Base-by-base conservation (phyloP, 2,329 filamentous ascomycete genomes). In the Calycina herbarum region DNA sequence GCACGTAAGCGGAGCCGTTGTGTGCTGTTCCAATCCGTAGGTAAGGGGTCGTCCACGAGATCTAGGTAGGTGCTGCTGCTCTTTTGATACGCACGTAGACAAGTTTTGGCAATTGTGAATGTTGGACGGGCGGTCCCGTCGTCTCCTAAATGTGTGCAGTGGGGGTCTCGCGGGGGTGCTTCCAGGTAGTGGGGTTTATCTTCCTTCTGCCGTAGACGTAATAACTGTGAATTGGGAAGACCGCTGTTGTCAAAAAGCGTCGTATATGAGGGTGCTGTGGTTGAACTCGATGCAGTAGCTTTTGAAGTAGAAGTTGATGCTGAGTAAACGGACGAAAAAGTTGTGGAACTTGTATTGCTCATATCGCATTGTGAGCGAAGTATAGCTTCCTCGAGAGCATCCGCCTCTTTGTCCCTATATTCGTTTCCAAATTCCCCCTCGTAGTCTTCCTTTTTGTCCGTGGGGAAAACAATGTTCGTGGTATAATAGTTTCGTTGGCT, bases 401-500 rank as follows among this genome's bases (percentile, higher is more conserved):
- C 48, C 11, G 31, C 29, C 24, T 70, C 61, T 17, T 65, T 57
- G 54, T 62, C 61, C 15, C 67, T 58, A 15, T 29, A 20, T 54
- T 68, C 45, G 5, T 24, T 24, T 10, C 45, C n/a, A 24, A 11
- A 51, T 24, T 10, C n/a, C 10, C 20, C 45, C 20, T 24, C 45
- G n/a, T 54, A 27, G 8, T 54, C 20, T 27, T 54, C 20, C 2
- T 20, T 17, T 31, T 35, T 35, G 27, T 57, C 56, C 2, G 24
- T 15, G 7, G 74, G 73, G 68, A 86, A 86, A 1, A 72, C 65
- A n/a, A 89, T 78, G 17, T 80, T 76, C 13, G 82, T 85, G 11
- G 80, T 85, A 75, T 93, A 93, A 72, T 88, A 91, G 0, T 85
- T 90, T 31, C 90, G 83, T 51, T 83, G 81, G 65, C 86, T 86